Evolutionary conservation across 352 stramenopile genomes (phyloP).

Genomic region (Aphanomyces stellatus): DNA sequence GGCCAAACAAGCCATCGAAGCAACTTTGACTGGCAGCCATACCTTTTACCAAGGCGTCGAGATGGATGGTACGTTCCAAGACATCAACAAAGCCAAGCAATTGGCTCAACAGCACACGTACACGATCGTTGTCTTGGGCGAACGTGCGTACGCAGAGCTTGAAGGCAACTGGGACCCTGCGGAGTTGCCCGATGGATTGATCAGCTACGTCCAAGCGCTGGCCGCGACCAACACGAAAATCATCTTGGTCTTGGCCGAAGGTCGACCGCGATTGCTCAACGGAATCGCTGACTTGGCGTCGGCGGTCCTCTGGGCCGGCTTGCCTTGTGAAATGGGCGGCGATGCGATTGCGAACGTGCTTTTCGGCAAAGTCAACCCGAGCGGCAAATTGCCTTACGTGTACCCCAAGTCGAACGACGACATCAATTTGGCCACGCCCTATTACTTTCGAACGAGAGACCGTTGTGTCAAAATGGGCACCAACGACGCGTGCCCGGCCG

Average conservation of each 20-base stretch:
- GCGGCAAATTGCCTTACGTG: constrained; percentile 67
- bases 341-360: constrained; percentile 62
- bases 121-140: constrained; percentile 64
- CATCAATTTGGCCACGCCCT: constrained; percentile 40
- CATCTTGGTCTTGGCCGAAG: constrained; percentile 60
- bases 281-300: constrained; percentile 34
- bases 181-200: constrained; percentile 46
- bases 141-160: constrained; percentile 75
- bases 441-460: constrained; percentile 34
- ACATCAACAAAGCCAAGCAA: background rate
- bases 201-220: constrained; percentile 51
- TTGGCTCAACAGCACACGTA: constrained; percentile 23
- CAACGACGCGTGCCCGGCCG: constrained; percentile 30
- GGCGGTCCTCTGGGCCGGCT: constrained; percentile 56
- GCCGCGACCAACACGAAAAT: constrained; percentile 47
- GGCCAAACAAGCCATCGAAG: background rate
- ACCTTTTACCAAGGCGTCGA: background rate
- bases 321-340: constrained; percentile 73
- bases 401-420: constrained; percentile 52
- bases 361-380: constrained; percentile 64
- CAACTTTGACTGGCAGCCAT: background rate
- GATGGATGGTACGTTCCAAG: background rate
- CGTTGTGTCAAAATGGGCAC: constrained; percentile 20
- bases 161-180: constrained; percentile 56
- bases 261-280: constrained; percentile 51